Evolutionary conservation across 441 rosid genomes (phyloP), one percentile per base, ranked within the genome.

Genomic region (Arabidopsis hybrid): DNA sequence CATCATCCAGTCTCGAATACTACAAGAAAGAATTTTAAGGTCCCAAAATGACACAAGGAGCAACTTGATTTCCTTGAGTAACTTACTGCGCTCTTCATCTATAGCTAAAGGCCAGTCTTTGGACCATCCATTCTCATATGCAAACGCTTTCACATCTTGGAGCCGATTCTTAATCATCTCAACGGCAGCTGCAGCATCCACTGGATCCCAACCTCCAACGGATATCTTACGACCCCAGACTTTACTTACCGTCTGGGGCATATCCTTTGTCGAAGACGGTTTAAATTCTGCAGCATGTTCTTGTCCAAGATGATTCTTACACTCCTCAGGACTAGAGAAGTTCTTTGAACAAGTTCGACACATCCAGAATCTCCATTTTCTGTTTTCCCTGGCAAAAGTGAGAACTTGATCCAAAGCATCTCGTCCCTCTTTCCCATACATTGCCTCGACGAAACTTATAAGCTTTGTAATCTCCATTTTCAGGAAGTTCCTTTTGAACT

Each of bases 341-440:
- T 63, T 49, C 5, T 43, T 7, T 2, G 52, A 42, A 45, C 70
- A 72, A 18, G 3, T 43, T 42, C 70, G 17, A 56, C 70, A 72
- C 55, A 63, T 14, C 32, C 32, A 72, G n/a, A 72, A 38, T 17
- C 38, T 72, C 76, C 76, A 72, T 45, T 36, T 72, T 56, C 63
- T 45, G 9, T 14, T 11, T 46, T 53, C 47, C 40, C 12, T 57
- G 2, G 18, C 65, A 29, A 5, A 47, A 45, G 4, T 12, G 34
- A 72, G 17, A 32, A 18, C 64, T 21, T 18, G n/a, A 29, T 45
- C 9, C 32, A 72, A 55, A 72, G 70, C 71, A 53, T 18, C 17
- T 35, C 57, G 45, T 35, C 76, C 70, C 50, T 64, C 65, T 8
- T 0, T 64, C 18, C 76, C 64, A 63, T 72, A 55, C 6, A 45